These are phyloP conservation scores for Chrysoporthe puriensis DNA, from an alignment of 2,329 filamentous ascomycete species.

Conservation along the genomic window DNA sequence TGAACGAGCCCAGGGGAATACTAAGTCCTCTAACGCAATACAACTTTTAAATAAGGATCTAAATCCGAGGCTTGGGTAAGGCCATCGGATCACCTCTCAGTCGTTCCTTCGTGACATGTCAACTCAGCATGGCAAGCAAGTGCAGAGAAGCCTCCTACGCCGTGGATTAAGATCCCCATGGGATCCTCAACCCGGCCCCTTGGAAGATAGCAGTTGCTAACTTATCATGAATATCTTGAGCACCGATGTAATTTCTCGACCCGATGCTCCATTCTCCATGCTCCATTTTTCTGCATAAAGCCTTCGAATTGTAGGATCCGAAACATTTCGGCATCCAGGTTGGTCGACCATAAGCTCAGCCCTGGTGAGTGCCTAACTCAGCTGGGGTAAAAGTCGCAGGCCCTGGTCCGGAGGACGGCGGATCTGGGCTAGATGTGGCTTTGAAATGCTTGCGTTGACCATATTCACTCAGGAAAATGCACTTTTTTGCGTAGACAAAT, in stretches of 20 bases:
- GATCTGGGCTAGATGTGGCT: not conserved
- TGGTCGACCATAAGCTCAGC: not conserved
- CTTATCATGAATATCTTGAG: not conserved
- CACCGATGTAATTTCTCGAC: not conserved
- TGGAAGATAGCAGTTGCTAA: not conserved
- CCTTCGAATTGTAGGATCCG: not conserved
- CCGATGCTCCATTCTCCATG: not conserved
- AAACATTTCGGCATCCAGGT: not conserved
- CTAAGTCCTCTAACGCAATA: not conserved
- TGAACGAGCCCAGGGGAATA: no score
- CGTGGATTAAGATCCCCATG: not conserved
- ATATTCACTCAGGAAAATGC: not conserved
- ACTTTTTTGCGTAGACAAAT: not conserved
- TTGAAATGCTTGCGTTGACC: not conserved
- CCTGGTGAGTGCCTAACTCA: not conserved
- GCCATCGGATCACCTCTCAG: not conserved
- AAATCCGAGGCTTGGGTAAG: not conserved
- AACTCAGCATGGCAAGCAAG: not conserved
- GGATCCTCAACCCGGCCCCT: conserved; percentile 1
- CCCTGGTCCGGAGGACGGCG: not conserved
- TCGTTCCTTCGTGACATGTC: no score
- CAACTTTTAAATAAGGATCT: not conserved
- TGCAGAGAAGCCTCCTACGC: not conserved
- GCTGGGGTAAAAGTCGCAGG: not conserved
- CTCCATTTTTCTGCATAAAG: not conserved